These are phyloP conservation scores for Corymbia calophylla DNA, from an alignment of 441 rosid genomes.

Conservation along the genomic window DNA sequence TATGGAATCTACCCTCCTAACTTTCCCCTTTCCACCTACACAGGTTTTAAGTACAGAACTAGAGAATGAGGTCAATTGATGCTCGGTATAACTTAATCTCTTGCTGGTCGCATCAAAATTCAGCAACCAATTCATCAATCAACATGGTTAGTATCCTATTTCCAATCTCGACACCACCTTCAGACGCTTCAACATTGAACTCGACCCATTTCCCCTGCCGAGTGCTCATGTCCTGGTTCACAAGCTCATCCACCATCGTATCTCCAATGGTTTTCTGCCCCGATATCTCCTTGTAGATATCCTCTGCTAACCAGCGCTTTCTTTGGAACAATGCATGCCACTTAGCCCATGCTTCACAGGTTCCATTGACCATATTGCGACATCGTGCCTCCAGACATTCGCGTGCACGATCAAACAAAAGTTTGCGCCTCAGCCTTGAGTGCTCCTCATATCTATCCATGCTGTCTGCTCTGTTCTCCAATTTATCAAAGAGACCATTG, in stretches of 20 bases:
- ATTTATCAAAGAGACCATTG: constrained; percentile 23
- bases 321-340: constrained; percentile 18
- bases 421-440: constrained; percentile 29
- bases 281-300: constrained; percentile 39
- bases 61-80: neutral
- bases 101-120: constrained; percentile 25
- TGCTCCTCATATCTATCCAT: constrained; percentile 16
- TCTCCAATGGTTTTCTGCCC: constrained; percentile 52
- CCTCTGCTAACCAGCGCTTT: constrained; percentile 45
- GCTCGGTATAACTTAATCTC: neutral
- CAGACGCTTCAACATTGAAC: constrained; percentile 49
- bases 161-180: constrained; percentile 63
- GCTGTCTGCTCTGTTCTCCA: constrained; percentile 25
- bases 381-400: constrained; percentile 43
- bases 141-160: constrained; percentile 45
- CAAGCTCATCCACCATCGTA: constrained; percentile 73
- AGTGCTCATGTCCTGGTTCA: constrained; percentile 69
- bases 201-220: constrained; percentile 62
- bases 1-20: neutral
- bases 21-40: neutral
- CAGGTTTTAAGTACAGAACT: neutral
- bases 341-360: constrained; percentile 36
- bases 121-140: constrained; percentile 68
- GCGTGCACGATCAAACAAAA: constrained; percentile 49
- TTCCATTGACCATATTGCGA: constrained; percentile 24